Evolutionary conservation across 441 rosid species (phyloP).

Genomic region (Omphalea diandra): DNA sequence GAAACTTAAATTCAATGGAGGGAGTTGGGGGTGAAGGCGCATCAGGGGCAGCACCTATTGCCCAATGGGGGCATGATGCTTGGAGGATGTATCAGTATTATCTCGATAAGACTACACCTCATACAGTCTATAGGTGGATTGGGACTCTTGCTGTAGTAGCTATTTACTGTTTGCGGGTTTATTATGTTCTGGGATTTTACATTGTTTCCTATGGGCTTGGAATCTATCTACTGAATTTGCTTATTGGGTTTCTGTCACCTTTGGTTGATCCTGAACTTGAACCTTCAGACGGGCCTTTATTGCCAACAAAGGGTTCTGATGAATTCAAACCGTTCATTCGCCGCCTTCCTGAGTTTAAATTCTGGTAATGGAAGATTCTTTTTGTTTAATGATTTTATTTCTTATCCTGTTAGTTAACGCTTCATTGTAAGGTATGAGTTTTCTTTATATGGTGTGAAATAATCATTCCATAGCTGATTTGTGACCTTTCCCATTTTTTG

Average conservation of each 20-base stretch:
- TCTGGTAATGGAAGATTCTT: conserved; percentile 55
- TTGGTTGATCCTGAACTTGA: conserved; percentile 86
- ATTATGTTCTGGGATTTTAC: conserved; percentile 75
- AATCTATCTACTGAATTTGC: conserved; percentile 76
- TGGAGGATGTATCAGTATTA: conserved; percentile 83
- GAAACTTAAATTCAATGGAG: conserved; percentile 56
- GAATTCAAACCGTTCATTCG: conserved; percentile 96
- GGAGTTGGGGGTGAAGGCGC: conserved; percentile 65
- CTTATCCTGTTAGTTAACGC: not conserved
- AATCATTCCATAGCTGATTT: no score
- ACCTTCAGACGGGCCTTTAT: conserved; percentile 63
- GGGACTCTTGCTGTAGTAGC: conserved; percentile 55
- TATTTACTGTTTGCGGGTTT: conserved; percentile 63
- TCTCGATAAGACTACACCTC: conserved; percentile 86
- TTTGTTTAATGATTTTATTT: not conserved
- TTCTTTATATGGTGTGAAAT: not conserved
- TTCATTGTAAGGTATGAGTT: not conserved
- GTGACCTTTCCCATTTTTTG: not conserved
- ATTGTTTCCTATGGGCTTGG: conserved; percentile 88
- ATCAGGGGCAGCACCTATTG: conserved; percentile 56
- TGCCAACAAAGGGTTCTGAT: conserved; percentile 93
- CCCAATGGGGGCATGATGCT: conserved; percentile 58
- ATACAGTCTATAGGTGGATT: conserved; percentile 72
- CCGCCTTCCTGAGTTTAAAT: conserved; percentile 91
- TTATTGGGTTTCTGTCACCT: conserved; percentile 92